Percentiles rank a stretch among this genome's conserved stretches.
These are phyloP conservation scores for Apiospora marii DNA, from an alignment of 2,329 filamentous ascomycete species.

Conservation along the genomic window DNA sequence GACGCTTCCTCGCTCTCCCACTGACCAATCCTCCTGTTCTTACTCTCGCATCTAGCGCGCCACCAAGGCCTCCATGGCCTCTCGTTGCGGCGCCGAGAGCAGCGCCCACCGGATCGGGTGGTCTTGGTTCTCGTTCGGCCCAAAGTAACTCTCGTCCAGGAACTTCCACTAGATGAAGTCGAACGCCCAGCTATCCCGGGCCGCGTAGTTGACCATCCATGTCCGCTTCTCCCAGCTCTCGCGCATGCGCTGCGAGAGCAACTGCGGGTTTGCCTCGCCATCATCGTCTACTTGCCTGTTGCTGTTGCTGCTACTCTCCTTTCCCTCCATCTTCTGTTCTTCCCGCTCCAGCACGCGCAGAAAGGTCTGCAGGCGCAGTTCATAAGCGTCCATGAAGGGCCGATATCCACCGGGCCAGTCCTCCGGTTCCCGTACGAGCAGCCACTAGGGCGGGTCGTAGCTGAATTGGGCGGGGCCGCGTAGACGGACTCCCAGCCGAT, in stretches of 20 bases:
- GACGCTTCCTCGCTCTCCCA: background rate
- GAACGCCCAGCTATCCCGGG: constrained; percentile 48
- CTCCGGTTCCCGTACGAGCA: constrained; percentile 44
- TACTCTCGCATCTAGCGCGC: background rate
- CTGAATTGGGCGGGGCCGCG: constrained; percentile 43
- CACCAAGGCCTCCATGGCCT: constrained; percentile 1
- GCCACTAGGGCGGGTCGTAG: constrained; percentile 49
- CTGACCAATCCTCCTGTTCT: background rate
- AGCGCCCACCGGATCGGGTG: background rate
- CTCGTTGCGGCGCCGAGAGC: background rate
- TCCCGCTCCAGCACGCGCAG: constrained; percentile 42
- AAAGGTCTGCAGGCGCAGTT: constrained; percentile 43
- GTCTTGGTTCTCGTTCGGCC: constrained; percentile 31
- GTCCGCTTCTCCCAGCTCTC: constrained; percentile 45
- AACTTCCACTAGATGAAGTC: constrained; percentile 48
- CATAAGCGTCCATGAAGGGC: constrained; percentile 44
- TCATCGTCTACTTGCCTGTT: too few relatives aligned
- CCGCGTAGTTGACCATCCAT: constrained; percentile 46
- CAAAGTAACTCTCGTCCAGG: constrained; percentile 46
- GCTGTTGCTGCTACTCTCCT: background rate
- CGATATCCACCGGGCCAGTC: constrained; percentile 42
- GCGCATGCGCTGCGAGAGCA: constrained; percentile 45
- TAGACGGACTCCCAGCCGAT: constrained; percentile 54
- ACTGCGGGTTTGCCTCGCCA: background rate
- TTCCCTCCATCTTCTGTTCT: constrained; percentile 35